phyloP scores from a whole-genome alignment of 192 early-diverging fungal species.

The Phycomyces nitens region DNA sequence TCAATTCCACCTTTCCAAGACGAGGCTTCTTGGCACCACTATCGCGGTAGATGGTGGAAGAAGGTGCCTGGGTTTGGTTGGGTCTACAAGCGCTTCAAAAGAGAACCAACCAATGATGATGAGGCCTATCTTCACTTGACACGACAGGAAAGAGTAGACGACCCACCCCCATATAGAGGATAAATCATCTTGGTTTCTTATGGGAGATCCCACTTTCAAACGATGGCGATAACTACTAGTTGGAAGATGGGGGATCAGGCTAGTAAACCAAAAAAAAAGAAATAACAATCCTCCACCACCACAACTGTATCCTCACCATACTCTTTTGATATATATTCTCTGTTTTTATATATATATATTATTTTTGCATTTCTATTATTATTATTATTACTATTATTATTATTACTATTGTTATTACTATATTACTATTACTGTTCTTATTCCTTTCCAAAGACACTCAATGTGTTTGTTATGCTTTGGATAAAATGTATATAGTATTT shows the following conservation, averaged over 20 bases:
- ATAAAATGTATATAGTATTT: too few species aligned
- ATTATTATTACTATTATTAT: not conserved
- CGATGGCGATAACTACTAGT: too few species aligned
- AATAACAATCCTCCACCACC: too few species aligned
- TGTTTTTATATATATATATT: not conserved
- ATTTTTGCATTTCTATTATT: not conserved
- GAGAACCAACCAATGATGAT: not conserved
- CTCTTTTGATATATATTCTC: too few species aligned
- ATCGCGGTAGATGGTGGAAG: slow-evolving; percentile 11
- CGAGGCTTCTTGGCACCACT: slow-evolving; percentile 13
- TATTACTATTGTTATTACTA: not conserved
- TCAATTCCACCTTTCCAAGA: not conserved
- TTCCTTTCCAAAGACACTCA: too few species aligned
- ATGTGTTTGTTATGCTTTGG: too few species aligned
- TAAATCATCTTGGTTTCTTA: not conserved
- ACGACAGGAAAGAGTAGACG: slow-evolving; percentile 4
- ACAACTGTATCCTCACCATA: not conserved
- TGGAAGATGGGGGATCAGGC: too few species aligned
- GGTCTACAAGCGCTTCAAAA: slow-evolving; percentile 11
- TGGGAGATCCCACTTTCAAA: not conserved
- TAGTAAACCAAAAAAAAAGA: too few species aligned
- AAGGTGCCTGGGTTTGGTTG: slow-evolving; percentile 17
- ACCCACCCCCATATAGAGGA: slow-evolving; percentile 20
- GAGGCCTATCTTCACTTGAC: slow-evolving; percentile 10
- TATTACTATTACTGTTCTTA: not conserved